Evolutionary conservation across 495 filamentous ascomycete species (phyloP).

Genomic region (Aspergillus egyptiacus): DNA sequence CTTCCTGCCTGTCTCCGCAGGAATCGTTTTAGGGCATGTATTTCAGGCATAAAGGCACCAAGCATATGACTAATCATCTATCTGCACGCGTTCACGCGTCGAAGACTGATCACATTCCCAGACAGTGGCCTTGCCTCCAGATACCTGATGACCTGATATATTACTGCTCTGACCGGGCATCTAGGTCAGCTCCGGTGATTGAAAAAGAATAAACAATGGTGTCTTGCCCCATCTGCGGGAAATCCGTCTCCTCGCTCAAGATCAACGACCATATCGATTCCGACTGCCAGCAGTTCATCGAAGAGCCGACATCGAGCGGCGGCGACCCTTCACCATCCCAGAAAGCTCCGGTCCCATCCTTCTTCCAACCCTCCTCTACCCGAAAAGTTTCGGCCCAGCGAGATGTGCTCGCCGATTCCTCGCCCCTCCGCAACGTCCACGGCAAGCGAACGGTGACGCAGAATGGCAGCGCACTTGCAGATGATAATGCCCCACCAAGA

Average conservation of each 20-base stretch:
- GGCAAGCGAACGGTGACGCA: constrained; percentile 32
- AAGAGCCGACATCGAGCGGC: constrained; percentile 36
- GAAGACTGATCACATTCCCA: not conserved
- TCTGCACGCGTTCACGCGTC: constrained; percentile 14
- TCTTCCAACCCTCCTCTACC: constrained; percentile 70
- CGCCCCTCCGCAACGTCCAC: constrained; percentile 28
- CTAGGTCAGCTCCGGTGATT: not conserved
- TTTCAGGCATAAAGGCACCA: constrained; percentile 10
- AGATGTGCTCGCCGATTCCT: constrained; percentile 18
- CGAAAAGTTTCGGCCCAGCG: constrained; percentile 28
- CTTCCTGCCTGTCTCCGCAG: no score
- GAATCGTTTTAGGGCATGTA: no score
- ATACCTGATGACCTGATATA: not conserved
- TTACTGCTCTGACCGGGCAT: not conserved
- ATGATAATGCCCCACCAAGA: constrained; percentile 16
- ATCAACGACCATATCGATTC: constrained; percentile 95
- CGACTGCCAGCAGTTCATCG: constrained; percentile 59
- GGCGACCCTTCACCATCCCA: constrained; percentile 40
- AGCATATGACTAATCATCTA: constrained; percentile 3
- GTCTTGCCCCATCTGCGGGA: constrained; percentile 79
- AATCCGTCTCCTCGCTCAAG: constrained; percentile 62
- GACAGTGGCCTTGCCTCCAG: not conserved
- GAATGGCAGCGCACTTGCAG: constrained; percentile 16
- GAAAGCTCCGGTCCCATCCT: constrained; percentile 53
- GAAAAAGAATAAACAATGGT: constrained; percentile 67